Base-by-base conservation (phyloP, 2,329 filamentous ascomycete species). In the Aspergillus bombycis region DNA sequence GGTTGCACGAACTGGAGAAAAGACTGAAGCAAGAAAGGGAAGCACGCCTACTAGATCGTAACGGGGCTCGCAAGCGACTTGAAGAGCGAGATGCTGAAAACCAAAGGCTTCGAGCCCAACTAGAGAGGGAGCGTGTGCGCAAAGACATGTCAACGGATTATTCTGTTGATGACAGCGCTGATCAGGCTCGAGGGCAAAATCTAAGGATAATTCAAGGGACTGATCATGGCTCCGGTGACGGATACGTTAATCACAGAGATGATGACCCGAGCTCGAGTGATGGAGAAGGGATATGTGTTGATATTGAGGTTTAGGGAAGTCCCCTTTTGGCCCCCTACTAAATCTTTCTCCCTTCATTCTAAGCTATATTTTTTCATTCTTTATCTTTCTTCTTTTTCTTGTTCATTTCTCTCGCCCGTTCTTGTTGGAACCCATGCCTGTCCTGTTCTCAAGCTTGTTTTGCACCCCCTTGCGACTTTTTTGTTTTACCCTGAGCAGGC, bases 1-100 rank as follows among this genome's bases (percentile, higher is more conserved):
- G 95, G 8, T 83, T 98, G 38, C 88, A 92, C 62, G 94, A 98
- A 74, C 82, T 98, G 69, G 95, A 99, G 82, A 86, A 90, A 68
- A 88, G 96, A 70, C 83, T 99, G 21, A 96, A 97, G 77, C 89
- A 91, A 53, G 95, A 99, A 80, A 83, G 95, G 16, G 95, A 98
- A 78, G 93, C 89, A 1, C 83, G 95, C 52, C 82, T 96, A 59
- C 82, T 96, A 62, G 95, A 99, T 79, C 88, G 95, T 4, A 90
- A 86, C 55, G 93, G 93, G 28, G 94, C 94, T 32, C 83, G 92
- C 60, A 91, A 93, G 80, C 83, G 94, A 58, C 80, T 97, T 0
- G 89, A 93, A 63, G 91, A 93, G 65, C 85, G 90, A n/a, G 86
- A 89, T 74, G 82, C 85, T 60, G 90, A 93, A 80, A 93, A 93